Evolutionary conservation across 2,329 filamentous ascomycete species (phyloP).

Genomic region (Helotiales sp.): DNA sequence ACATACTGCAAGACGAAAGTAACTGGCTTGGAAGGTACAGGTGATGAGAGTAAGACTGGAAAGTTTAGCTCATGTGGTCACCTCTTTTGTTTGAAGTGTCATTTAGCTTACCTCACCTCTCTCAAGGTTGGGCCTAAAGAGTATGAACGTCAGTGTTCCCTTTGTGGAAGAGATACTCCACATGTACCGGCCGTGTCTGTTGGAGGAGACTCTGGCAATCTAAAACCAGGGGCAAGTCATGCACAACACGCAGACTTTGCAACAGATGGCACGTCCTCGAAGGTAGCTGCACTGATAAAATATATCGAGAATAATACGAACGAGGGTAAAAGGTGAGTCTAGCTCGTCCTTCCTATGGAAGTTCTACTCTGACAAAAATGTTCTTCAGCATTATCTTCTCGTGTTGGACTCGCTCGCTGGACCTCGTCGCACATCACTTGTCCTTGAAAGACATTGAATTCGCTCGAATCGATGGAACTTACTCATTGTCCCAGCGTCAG

Average conservation of each 20-base stretch:
- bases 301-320: constrained; percentile 11
- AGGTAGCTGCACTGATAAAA: constrained; percentile 7
- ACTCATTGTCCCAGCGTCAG: constrained; percentile 10
- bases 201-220: too few relatives aligned
- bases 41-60: constrained; percentile 2
- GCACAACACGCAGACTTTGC: background rate
- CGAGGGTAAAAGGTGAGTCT: constrained; percentile 14
- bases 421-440: constrained; percentile 11
- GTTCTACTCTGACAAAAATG: background rate
- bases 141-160: background rate
- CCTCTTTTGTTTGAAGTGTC: constrained; percentile 15
- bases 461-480: constrained; percentile 16
- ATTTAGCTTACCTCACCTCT: constrained; percentile 3
- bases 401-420: constrained; percentile 18
- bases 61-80: constrained; percentile 18
- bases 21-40: constrained; percentile 1
- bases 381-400: constrained; percentile 17
- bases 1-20: constrained; percentile 5
- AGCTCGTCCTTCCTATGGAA: too few relatives aligned
- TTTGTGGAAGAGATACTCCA: background rate
- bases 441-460: constrained; percentile 6
- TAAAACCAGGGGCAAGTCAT: background rate
- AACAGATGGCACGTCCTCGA: constrained; percentile 14
- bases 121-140: background rate
- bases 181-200: background rate